A percentile compares a stretch with the other conserved stretches of the same genome.
phyloP scores from a whole-genome alignment of 2,329 filamentous ascomycete species.

The Gremmenia infestans region DNA sequence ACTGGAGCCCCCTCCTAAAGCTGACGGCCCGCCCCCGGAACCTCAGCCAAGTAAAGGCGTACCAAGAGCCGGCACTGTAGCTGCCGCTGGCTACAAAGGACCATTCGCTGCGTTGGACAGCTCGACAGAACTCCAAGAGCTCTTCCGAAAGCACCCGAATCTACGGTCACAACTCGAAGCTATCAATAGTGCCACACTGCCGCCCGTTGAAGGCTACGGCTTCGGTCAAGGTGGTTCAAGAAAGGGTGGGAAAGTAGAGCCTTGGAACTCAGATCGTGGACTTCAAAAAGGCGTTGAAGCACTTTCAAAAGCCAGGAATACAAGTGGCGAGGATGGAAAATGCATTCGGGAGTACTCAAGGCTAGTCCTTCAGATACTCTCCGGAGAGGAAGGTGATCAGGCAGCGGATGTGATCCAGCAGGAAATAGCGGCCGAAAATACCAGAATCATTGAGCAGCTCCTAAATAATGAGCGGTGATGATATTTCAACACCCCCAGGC shows the following conservation, averaged over 20 bases:
- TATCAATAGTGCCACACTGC: slow-evolving; percentile 47
- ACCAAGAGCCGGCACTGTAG: slow-evolving; percentile 21
- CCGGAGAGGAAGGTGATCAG: slow-evolving; percentile 26
- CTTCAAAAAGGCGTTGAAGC: slow-evolving; percentile 50
- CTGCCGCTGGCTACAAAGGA: slow-evolving; percentile 29
- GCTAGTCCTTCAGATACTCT: slow-evolving; percentile 47
- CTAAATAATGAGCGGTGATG: slow-evolving; percentile 38
- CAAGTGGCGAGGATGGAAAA: slow-evolving; percentile 51
- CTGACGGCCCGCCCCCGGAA: slow-evolving; percentile 8
- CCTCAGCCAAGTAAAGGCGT: slow-evolving; percentile 3
- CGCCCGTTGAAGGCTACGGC: slow-evolving; percentile 31
- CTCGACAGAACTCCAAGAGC: slow-evolving; percentile 43
- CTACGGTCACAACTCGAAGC: slow-evolving; percentile 43
- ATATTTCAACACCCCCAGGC: neutral
- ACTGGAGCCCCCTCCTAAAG: slow-evolving; percentile 11
- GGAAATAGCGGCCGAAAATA: slow-evolving; percentile 42
- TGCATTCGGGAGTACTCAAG: slow-evolving; percentile 57
- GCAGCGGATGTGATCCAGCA: slow-evolving; percentile 38
- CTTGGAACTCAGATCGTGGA: slow-evolving; percentile 55
- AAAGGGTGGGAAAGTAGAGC: slow-evolving; percentile 3
- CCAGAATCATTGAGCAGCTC: slow-evolving; percentile 44
- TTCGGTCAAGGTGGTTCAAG: neutral
- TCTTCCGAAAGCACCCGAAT: slow-evolving; percentile 50
- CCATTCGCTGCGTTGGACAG: slow-evolving; percentile 49
- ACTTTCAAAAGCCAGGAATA: slow-evolving; percentile 45